These are phyloP conservation scores for Dendryphion nanum DNA, from an alignment of 2,329 filamentous ascomycete species.

Conservation along the genomic window DNA sequence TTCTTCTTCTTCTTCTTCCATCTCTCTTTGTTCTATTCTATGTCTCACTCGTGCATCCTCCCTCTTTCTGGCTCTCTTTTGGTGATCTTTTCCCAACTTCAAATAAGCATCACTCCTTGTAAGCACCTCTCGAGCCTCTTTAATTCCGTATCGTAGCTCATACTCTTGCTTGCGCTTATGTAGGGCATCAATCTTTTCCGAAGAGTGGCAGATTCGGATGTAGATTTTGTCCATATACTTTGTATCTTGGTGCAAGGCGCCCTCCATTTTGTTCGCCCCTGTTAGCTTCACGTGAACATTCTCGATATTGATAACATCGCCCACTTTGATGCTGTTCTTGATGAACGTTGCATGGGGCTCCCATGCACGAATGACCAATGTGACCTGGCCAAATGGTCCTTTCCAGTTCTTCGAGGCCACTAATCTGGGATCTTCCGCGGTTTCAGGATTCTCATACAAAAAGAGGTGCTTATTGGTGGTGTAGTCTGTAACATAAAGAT, in stretches of 20 bases:
- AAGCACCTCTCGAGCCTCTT: too few species aligned
- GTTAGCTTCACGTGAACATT: constrained; percentile 69
- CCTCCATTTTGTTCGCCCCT: constrained; percentile 63
- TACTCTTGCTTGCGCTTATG: too few species aligned
- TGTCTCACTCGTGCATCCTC: constrained; percentile 36
- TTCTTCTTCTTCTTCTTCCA: constrained; percentile 20
- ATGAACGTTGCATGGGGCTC: constrained; percentile 64
- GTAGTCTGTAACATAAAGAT: constrained; percentile 80
- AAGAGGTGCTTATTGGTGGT: constrained; percentile 68
- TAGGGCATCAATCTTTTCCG: too few species aligned
- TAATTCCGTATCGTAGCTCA: too few species aligned
- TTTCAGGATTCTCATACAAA: constrained; percentile 45
- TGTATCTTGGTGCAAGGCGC: constrained; percentile 64
- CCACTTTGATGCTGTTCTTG: constrained; percentile 55
- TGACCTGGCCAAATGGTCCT: constrained; percentile 72
- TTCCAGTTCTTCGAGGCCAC: constrained; percentile 55
- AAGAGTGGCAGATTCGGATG: too few species aligned
- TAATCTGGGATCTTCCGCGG: constrained; percentile 25
- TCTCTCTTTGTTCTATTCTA: constrained; percentile 24
- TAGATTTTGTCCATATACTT: constrained; percentile 54
- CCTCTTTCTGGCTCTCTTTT: constrained; percentile 38
- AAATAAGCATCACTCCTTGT: too few species aligned
- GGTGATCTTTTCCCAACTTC: too few species aligned
- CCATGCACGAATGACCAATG: constrained; percentile 70
- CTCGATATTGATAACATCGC: constrained; percentile 62